phyloP scores from a whole-genome alignment of 1,139 yeast species.

The Saccharomyces hybrid region DNA sequence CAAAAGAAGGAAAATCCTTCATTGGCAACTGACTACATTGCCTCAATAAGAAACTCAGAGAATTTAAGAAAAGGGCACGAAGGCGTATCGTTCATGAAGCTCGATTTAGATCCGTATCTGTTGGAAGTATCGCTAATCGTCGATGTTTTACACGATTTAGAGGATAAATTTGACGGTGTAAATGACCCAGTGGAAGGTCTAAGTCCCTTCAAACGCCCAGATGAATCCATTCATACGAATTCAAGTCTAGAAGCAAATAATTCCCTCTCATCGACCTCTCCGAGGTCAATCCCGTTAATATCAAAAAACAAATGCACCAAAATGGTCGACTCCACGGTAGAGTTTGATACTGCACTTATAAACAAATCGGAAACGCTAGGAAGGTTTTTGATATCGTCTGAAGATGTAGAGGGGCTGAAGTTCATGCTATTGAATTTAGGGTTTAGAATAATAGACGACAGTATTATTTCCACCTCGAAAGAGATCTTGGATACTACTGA shows the following conservation, averaged over 20 bases:
- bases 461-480: conserved; percentile 20
- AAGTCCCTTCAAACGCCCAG: not conserved
- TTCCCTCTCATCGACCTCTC: not conserved
- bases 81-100: conserved; percentile 49
- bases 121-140: conserved; percentile 53
- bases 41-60: conserved; percentile 32
- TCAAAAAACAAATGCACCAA: conserved; percentile 8
- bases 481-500: conserved; percentile 16
- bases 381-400: conserved; percentile 38
- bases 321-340: conserved; percentile 17
- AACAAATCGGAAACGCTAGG: conserved; percentile 30
- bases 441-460: conserved; percentile 25
- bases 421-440: conserved; percentile 31
- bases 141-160: conserved; percentile 38
- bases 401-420: conserved; percentile 39
- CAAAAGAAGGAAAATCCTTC: conserved; percentile 19
- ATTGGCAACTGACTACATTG: conserved; percentile 27
- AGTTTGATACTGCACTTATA: conserved; percentile 35
- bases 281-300: conserved; percentile 8
- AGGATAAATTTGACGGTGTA: not conserved
- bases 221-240: not conserved
- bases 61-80: conserved; percentile 31
- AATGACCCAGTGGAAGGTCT: not conserved
- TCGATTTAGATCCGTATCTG: conserved; percentile 59
- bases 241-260: not conserved